Conservation (phyloP, 345 rosid genomes). For the Camelina sativa region DNA sequence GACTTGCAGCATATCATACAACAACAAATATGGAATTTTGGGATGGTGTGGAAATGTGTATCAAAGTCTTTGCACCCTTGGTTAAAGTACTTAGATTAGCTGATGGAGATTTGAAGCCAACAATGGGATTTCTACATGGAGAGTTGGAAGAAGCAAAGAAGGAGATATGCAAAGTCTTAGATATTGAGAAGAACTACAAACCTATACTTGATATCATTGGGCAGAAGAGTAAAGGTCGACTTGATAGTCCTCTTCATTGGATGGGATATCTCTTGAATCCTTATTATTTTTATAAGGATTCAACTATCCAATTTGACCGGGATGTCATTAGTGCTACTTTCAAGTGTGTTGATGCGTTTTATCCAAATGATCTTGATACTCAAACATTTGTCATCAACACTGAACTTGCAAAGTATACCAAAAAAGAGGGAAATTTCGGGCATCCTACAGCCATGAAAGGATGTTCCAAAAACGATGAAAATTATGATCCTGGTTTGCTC, state of each 20-base stretch:
- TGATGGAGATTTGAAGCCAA: too few relatives aligned
- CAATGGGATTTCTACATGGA: too few relatives aligned
- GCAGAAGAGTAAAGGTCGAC: neutral
- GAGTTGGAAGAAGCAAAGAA: too few relatives aligned
- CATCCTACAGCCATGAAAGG: neutral
- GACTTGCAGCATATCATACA: too few relatives aligned
- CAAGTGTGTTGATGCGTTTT: neutral
- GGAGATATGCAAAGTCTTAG: neutral
- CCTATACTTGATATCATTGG: too few relatives aligned
- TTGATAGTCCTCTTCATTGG: conserved; percentile 19
- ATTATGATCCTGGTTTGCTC: conserved; percentile 2
- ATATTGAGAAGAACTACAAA: neutral
- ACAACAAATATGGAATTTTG: too few relatives aligned
- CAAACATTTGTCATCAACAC: neutral
- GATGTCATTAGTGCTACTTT: neutral
- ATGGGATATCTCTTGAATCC: conserved; percentile 5
- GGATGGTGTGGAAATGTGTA: too few relatives aligned
- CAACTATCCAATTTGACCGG: neutral
- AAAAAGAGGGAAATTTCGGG: neutral
- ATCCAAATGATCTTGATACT: neutral
- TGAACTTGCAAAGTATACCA: conserved; percentile 6
- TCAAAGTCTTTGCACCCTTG: too few relatives aligned
- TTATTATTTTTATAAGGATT: conserved; percentile 10
- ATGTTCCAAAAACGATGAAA: neutral
- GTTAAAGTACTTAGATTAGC: too few relatives aligned